These are phyloP conservation scores for Plantago elongata DNA, from an alignment of 257 asterid species.

Conservation along the genomic window DNA sequence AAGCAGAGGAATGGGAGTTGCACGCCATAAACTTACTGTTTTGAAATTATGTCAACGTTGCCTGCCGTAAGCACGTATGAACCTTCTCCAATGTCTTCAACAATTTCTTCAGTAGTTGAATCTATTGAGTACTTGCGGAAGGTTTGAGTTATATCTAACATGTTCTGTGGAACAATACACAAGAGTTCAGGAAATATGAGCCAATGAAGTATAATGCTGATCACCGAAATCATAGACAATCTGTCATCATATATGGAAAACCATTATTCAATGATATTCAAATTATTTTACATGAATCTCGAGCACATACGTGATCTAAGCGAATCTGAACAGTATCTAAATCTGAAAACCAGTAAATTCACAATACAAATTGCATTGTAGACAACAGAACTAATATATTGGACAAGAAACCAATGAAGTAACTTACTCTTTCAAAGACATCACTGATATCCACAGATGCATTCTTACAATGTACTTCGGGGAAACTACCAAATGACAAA, in stretches of 20 bases:
- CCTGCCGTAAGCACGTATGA: conserved; percentile 52
- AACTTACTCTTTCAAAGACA: conserved; percentile 88
- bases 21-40: conserved; percentile 50
- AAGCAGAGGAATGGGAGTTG: conserved; percentile 8
- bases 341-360: too few relatives aligned
- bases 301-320: conserved; percentile 16
- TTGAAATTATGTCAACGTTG: conserved; percentile 71
- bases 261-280: too few relatives aligned
- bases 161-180: conserved; percentile 56
- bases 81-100: conserved; percentile 82
- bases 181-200: neutral
- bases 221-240: conserved; percentile 40
- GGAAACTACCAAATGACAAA: conserved; percentile 58
- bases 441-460: conserved; percentile 96
- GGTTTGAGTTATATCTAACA: conserved; percentile 24
- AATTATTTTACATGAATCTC: too few relatives aligned
- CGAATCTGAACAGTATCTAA: neutral
- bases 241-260: neutral
- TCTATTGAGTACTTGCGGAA: conserved; percentile 28
- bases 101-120: conserved; percentile 54
- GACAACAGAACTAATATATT: too few relatives aligned
- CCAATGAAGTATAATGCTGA: conserved; percentile 37
- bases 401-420: conserved; percentile 10
- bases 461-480: conserved; percentile 88
- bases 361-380: too few relatives aligned